A percentile compares a stretch with the other conserved stretches of the same genome.
These are phyloP conservation scores for Eutrema japonicum DNA, from an alignment of 345 rosid species.

Conservation along the genomic window DNA sequence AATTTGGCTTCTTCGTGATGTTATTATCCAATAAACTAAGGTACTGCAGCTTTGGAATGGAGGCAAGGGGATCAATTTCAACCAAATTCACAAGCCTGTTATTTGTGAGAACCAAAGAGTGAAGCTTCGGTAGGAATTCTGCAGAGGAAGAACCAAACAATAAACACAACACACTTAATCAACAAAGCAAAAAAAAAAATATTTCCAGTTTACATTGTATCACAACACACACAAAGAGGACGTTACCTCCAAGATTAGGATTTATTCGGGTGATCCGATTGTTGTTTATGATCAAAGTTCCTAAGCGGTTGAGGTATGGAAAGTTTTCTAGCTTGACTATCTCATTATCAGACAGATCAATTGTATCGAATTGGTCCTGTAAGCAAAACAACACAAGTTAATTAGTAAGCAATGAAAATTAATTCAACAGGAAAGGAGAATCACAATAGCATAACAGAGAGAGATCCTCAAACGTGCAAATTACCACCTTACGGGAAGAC, in stretches of 20 bases:
- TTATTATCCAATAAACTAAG: conserved; percentile 93
- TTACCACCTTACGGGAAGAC: not conserved
- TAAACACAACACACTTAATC: conserved; percentile 8
- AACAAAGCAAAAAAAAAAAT: conserved; percentile 18
- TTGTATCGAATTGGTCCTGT: conserved; percentile 98
- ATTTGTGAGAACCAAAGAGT: conserved; percentile 86
- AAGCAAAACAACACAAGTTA: conserved; percentile 28
- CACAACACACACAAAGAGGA: not conserved
- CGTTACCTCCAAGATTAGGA: conserved; percentile 84
- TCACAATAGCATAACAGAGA: not conserved
- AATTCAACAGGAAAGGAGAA: not conserved
- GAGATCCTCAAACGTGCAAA: conserved; percentile 6
- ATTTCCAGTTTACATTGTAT: not conserved
- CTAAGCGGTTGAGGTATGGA: conserved; percentile 84
- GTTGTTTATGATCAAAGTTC: conserved; percentile 86
- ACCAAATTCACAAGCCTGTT: conserved; percentile 97
- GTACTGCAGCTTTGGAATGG: conserved; percentile 84
- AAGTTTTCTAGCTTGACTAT: conserved; percentile 97
- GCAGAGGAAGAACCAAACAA: conserved; percentile 32
- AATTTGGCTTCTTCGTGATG: conserved; percentile 88
- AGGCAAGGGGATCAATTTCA: conserved; percentile 94
- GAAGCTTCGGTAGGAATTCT: conserved; percentile 93
- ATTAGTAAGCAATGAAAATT: not conserved
- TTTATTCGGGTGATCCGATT: conserved; percentile 92
- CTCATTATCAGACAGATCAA: conserved; percentile 98